Conservation (phyloP, 2,329 filamentous ascomycete species). For the Septoria linicola region DNA sequence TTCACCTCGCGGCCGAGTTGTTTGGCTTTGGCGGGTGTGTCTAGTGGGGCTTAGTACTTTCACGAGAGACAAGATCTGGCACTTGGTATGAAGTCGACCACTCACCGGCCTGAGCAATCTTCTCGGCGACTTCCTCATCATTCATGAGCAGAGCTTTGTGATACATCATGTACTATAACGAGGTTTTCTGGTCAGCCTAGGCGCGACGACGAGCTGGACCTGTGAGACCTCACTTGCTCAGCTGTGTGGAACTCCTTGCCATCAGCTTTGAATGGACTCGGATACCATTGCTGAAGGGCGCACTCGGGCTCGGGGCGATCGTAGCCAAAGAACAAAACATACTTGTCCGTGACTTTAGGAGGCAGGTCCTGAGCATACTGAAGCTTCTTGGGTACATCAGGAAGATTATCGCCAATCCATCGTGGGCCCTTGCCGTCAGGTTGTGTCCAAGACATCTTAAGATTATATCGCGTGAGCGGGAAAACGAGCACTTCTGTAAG, state of each 20-base stretch:
- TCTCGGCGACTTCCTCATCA: constrained; percentile 30
- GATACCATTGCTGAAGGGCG: constrained; percentile 32
- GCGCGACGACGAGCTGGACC: too few species aligned
- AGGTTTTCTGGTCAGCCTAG: too few species aligned
- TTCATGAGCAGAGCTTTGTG: constrained; percentile 39
- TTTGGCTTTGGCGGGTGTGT: constrained; percentile 32
- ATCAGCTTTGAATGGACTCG: constrained; percentile 21
- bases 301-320: constrained; percentile 26
- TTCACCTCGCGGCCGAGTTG: constrained; percentile 37
- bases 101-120: constrained; percentile 28
- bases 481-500: too few species aligned
- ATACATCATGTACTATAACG: constrained; percentile 38
- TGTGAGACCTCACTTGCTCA: constrained; percentile 19
- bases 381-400: constrained; percentile 14
- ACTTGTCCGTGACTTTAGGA: constrained; percentile 25
- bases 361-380: constrained; percentile 22
- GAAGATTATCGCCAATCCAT: constrained; percentile 23
- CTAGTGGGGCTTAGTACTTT: too few species aligned
- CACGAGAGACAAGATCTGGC: too few species aligned
- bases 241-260: constrained; percentile 25
- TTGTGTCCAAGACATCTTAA: constrained; percentile 17
- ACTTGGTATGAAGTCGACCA: neutral
- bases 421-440: constrained; percentile 21
- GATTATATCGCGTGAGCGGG: too few species aligned
- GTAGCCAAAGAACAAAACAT: constrained; percentile 30